Evolutionary conservation across 2,329 filamentous ascomycete species (phyloP).

Genomic region (Phoma sp.): DNA sequence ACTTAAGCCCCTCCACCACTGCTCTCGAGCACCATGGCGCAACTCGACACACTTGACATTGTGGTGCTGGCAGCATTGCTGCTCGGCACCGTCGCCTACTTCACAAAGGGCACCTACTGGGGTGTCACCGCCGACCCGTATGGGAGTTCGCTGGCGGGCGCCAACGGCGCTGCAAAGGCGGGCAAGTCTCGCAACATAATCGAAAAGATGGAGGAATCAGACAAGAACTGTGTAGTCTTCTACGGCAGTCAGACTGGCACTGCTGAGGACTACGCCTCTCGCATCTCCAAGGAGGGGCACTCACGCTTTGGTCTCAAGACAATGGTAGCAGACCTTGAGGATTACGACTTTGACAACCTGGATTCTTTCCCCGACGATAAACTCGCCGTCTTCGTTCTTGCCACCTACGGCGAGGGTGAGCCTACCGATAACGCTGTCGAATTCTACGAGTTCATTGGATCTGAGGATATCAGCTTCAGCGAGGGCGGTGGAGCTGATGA

Average conservation of each 20-base stretch:
- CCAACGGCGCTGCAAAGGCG: conserved; percentile 69
- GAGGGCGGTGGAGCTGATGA: conserved; percentile 68
- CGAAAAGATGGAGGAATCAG: conserved; percentile 93
- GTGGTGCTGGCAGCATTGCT: conserved; percentile 86
- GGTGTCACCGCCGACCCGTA: conserved; percentile 88
- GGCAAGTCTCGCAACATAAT: conserved; percentile 90
- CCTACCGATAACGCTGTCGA: conserved; percentile 98
- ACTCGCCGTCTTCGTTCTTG: conserved; percentile 91
- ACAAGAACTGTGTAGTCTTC: conserved; percentile 98
- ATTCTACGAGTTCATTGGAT: conserved; percentile 94
- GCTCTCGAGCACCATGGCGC: conserved; percentile 71
- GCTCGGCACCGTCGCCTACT: conserved; percentile 88
- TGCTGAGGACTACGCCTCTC: conserved; percentile 95
- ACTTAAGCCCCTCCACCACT: conserved; percentile 16
- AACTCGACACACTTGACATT: conserved; percentile 95
- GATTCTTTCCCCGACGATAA: conserved; percentile 89
- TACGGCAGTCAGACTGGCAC: conserved; percentile 99
- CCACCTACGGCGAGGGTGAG: conserved; percentile 97
- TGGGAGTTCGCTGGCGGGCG: conserved; percentile 73
- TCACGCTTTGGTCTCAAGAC: conserved; percentile 95
- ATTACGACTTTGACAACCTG: conserved; percentile 95
- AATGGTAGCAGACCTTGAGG: conserved; percentile 97
- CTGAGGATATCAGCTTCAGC: conserved; percentile 81
- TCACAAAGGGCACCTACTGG: conserved; percentile 97
- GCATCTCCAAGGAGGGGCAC: conserved; percentile 95